Evolutionary conservation across 2,329 filamentous ascomycete species (phyloP), one percentile per base, ranked within the genome.

Genomic region (Alternaria burnsii): DNA sequence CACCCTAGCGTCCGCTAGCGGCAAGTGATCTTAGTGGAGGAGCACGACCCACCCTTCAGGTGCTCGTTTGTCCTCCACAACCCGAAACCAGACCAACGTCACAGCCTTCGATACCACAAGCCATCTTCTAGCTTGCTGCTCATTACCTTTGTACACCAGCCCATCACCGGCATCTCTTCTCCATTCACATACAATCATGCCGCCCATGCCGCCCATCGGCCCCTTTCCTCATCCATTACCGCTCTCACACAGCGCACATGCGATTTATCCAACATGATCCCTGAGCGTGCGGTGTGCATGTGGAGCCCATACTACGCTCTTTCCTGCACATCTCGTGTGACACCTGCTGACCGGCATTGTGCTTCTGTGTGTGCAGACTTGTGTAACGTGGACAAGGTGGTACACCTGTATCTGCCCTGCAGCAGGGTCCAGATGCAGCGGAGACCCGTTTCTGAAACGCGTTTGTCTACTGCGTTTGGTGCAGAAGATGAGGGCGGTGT

Each of bases 401-500:
- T 38, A 50, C 38, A 32, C 20, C 20, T 50, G 46, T 32, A 38
- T 12, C 22, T 32, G 30, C 43, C 32, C 32, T 55, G 52, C 30
- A 16, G 34, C 53, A 55, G 43, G 43, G 53, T 50, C 53, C 53
- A 55, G 53, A 55, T 55, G 43, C 34, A 48, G 53, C 43, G 34
- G 14, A 24, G 24, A 50, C 34, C 53, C 43, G 43, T 48, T 24
- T 22, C 12, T 48, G 53, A 50, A 55, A 41, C 32, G 43, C 53
- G 42, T 55, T 55, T 55, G 53, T 55, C 48, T 55, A 50, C 43
- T 32, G 18, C 32, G 52, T 55, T 55, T 38, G 52, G 52, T 26
- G 42, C 20, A 16, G 43, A 9, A 11, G 32, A 20, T 20, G 9
- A 34, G 32, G n/a, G 52, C 52, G 52, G 52, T 55, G 52, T 55